These are phyloP conservation scores for Podaxis sp. DNA, from an alignment of 768 basidiomycete genomes.

Conservation along the genomic window DNA sequence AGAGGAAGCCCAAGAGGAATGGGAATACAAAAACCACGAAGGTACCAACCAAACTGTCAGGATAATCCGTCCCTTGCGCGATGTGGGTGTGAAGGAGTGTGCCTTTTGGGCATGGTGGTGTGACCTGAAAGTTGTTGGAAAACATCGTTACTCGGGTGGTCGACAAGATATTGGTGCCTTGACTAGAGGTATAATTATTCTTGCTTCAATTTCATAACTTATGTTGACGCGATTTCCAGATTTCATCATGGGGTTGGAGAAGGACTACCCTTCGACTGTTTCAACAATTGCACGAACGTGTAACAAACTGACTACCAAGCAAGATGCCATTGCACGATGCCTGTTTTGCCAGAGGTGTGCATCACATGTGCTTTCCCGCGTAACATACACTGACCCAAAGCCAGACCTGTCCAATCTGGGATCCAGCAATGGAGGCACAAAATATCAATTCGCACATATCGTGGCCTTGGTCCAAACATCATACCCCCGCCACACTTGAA, in stretches of 20 bases:
- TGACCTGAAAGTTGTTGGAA: slow-evolving; percentile 39
- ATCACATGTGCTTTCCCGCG: background rate
- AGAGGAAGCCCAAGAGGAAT: slow-evolving; percentile 71
- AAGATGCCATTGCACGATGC: slow-evolving; percentile 44
- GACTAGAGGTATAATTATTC: slow-evolving; percentile 54
- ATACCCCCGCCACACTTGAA: slow-evolving; percentile 24
- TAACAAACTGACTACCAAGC: slow-evolving; percentile 70
- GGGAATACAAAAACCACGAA: slow-evolving; percentile 28
- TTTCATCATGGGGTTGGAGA: slow-evolving; percentile 77
- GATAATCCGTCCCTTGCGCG: slow-evolving; percentile 64
- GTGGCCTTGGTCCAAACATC: slow-evolving; percentile 21
- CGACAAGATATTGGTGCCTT: slow-evolving; percentile 59
- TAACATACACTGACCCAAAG: background rate
- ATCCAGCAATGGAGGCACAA: slow-evolving; percentile 70
- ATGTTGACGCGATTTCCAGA: slow-evolving; percentile 33
- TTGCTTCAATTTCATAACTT: background rate
- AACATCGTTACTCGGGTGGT: slow-evolving; percentile 27
- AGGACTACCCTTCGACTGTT: slow-evolving; percentile 82
- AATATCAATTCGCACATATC: slow-evolving; percentile 65
- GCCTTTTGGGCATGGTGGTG: slow-evolving; percentile 77
- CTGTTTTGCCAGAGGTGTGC: slow-evolving; percentile 62
- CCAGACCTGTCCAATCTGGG: slow-evolving; percentile 59
- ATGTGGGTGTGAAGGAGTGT: slow-evolving; percentile 77
- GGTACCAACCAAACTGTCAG: slow-evolving; percentile 31
- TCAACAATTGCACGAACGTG: slow-evolving; percentile 80